phyloP scores from a whole-genome alignment of 768 basidiomycete genomes.

The Amanita inopinata region DNA sequence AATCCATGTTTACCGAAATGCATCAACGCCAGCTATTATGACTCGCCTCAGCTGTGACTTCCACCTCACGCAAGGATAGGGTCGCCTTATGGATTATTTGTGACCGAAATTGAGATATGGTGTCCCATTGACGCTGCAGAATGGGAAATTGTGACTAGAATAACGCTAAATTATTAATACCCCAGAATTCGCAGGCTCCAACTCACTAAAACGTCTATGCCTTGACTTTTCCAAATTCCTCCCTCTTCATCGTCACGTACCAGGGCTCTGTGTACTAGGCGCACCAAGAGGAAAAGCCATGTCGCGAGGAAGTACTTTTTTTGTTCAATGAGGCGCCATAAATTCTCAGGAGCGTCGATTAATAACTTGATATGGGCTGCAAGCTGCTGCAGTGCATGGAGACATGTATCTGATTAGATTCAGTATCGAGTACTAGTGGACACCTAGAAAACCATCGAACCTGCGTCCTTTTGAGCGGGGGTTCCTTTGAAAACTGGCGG shows the following conservation, averaged over 20 bases:
- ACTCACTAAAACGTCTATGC: conserved; percentile 54
- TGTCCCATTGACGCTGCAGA: conserved; percentile 89
- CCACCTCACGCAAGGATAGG: conserved; percentile 57
- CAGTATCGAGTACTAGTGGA: conserved; percentile 4
- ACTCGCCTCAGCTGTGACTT: conserved; percentile 43
- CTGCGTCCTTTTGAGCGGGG: conserved; percentile 27
- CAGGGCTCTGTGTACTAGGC: conserved; percentile 75
- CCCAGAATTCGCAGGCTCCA: background rate
- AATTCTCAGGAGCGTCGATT: conserved; percentile 83
- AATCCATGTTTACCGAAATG: conserved; percentile 4
- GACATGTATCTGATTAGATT: conserved; percentile 43
- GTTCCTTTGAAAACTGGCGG: conserved; percentile 33
- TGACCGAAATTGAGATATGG: conserved; percentile 73
- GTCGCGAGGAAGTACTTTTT: conserved; percentile 76
- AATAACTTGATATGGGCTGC: conserved; percentile 89
- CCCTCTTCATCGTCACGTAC: conserved; percentile 57
- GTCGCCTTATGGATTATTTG: conserved; percentile 90
- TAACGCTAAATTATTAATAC: conserved; percentile 2
- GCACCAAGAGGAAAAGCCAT: conserved; percentile 78
- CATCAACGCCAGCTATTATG: background rate
- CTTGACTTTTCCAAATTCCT: conserved; percentile 45
- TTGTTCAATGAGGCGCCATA: conserved; percentile 80
- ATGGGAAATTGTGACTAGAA: conserved; percentile 77
- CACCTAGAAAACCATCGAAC: conserved; percentile 27
- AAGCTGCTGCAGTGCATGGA: conserved; percentile 60